Evolutionary conservation across 1,284 basidiomycete species (phyloP).

Genomic region (Tilletia walkeri): DNA sequence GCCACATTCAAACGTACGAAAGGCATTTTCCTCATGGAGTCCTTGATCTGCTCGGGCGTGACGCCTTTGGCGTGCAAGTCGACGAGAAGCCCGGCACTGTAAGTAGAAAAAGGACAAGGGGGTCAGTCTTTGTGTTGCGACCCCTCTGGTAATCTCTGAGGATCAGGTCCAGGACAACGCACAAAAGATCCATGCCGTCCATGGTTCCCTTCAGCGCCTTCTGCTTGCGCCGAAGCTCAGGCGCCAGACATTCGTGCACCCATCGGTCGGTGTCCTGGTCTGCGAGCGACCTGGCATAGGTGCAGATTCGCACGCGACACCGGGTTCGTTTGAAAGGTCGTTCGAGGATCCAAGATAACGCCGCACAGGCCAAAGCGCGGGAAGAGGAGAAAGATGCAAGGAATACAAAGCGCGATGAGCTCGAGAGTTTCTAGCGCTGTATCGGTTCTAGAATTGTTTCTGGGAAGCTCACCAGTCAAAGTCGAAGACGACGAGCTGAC

Average conservation of each 20-base stretch:
- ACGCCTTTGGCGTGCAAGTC: conserved; percentile 45
- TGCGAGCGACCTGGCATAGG: conserved; percentile 57
- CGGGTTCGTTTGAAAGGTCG: neutral
- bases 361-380: too few relatives aligned
- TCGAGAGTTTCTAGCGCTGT: too few relatives aligned
- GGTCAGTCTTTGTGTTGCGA: neutral
- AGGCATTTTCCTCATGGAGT: conserved; percentile 76
- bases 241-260: conserved; percentile 87
- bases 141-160: conserved; percentile 28
- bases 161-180: conserved; percentile 56
- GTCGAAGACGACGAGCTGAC: conserved; percentile 86
- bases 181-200: conserved; percentile 81
- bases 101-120: conserved; percentile 57
- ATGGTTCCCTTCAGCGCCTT: conserved; percentile 65
- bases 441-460: too few relatives aligned
- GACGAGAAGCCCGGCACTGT: conserved; percentile 29
- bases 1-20: conserved; percentile 66
- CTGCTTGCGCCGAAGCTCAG: conserved; percentile 79
- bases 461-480: conserved; percentile 79
- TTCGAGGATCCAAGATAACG: too few relatives aligned
- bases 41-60: conserved; percentile 74
- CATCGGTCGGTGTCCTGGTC: conserved; percentile 98
- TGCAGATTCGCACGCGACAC: conserved; percentile 1
- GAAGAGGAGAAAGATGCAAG: too few relatives aligned
- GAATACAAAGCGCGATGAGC: too few relatives aligned